phyloP scores from a whole-genome alignment of 106 monocot species.

The Platanthera guangdongensis region DNA sequence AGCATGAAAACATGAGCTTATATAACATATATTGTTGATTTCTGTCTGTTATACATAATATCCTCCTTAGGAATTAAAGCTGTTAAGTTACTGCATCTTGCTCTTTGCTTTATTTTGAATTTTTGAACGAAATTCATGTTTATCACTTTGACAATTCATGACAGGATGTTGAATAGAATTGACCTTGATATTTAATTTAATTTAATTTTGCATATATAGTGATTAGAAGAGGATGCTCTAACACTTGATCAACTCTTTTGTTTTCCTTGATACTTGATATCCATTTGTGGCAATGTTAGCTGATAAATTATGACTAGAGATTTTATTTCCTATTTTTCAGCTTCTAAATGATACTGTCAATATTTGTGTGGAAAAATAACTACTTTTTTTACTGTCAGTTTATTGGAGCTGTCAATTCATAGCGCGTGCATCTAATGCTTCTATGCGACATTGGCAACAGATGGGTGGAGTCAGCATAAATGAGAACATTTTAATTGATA shows the following conservation, averaged over 20 bases:
- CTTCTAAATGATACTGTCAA: not conserved
- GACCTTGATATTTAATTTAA: not conserved
- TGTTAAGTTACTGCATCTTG: not conserved
- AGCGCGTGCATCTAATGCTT: slow-evolving; percentile 85
- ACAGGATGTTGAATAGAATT: not conserved
- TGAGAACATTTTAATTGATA: no score
- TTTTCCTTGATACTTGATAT: no score
- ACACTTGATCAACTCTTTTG: not conserved
- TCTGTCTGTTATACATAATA: not conserved
- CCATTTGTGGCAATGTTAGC: not conserved
- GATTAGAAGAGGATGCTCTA: not conserved
- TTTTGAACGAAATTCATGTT: not conserved
- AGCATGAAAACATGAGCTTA: no score
- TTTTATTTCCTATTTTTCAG: not conserved
- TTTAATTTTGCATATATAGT: not conserved
- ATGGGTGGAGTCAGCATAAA: no score
- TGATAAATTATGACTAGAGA: not conserved
- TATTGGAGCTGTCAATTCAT: slow-evolving; percentile 98
- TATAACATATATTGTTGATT: not conserved
- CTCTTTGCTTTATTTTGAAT: slow-evolving; percentile 2
- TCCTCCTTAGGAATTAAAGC: not conserved
- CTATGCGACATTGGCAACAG: slow-evolving; percentile 90
- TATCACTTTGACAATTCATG: not conserved
- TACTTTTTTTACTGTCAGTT: slow-evolving; percentile 26
- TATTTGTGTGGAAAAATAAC: not conserved